Conservation (phyloP, 768 basidiomycete genomes). For the Hypholoma sublateritium region DNA sequence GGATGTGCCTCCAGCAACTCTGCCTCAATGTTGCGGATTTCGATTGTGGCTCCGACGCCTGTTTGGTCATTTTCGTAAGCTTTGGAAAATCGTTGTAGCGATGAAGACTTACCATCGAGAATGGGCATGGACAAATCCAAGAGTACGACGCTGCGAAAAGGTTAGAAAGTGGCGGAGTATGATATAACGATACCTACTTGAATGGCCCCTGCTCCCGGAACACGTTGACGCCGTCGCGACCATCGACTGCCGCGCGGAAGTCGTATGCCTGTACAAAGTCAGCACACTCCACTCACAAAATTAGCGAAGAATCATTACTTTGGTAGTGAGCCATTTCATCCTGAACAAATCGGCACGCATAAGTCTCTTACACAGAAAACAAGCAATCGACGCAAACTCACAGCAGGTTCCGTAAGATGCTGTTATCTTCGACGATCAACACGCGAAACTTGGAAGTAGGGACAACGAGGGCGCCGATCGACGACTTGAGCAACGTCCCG, state of each 20-base stretch:
- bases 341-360: conserved; percentile 18
- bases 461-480: conserved; percentile 52
- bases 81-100: background rate
- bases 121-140: conserved; percentile 92
- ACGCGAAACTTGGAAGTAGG: conserved; percentile 52
- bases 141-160: conserved; percentile 64
- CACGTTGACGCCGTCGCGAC: conserved; percentile 77
- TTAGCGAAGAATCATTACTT: conserved; percentile 33
- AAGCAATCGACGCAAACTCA: conserved; percentile 36
- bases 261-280: conserved; percentile 56
- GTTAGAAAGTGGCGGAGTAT: background rate
- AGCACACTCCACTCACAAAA: background rate
- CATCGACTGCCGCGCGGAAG: conserved; percentile 78
- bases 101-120: conserved; percentile 67
- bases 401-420: conserved; percentile 79
- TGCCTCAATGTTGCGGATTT: conserved; percentile 77
- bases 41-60: conserved; percentile 82
- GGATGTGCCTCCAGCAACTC: conserved; percentile 30
- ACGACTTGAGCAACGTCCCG: conserved; percentile 70
- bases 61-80: background rate
- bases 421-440: conserved; percentile 90
- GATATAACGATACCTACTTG: conserved; percentile 57
- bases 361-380: background rate
- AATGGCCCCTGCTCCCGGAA: conserved; percentile 77
- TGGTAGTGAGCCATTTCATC: conserved; percentile 69